A percentile compares a stretch with the other conserved stretches of the same genome.
phyloP scores from a whole-genome alignment of 2,329 filamentous ascomycete genomes.

The Bipolaris sorokiniana region DNA sequence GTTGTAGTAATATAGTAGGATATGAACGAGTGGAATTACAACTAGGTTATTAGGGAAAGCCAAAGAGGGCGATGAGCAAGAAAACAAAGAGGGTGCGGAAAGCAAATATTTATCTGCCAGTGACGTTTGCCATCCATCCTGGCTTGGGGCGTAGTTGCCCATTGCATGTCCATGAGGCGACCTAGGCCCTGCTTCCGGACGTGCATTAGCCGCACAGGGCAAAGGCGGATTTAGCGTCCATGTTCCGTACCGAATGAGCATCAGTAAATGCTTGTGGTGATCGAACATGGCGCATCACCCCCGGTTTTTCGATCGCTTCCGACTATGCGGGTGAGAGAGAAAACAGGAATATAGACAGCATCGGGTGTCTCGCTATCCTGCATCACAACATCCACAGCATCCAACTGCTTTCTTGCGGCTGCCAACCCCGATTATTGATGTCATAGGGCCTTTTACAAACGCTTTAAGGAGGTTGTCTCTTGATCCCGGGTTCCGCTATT shows the following conservation, averaged over 20 bases:
- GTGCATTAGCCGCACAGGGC: conserved; percentile 25
- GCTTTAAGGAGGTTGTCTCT: conserved; percentile 8
- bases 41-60: conserved; percentile 4
- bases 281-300: background rate
- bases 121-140: conserved; percentile 24
- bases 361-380: background rate
- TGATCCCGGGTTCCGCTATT: conserved; percentile 18
- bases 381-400: background rate
- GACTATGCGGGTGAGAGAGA: background rate
- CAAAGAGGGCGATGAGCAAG: conserved; percentile 4
- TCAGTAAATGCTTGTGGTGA: conserved; percentile 11
- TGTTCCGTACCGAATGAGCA: conserved; percentile 14
- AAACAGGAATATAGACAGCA: background rate
- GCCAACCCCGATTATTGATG: background rate
- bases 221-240: conserved; percentile 22
- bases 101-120: conserved; percentile 22
- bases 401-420: background rate
- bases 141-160: conserved; percentile 4
- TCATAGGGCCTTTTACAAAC: conserved; percentile 15
- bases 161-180: background rate
- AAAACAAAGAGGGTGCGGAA: conserved; percentile 8
- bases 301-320: background rate
- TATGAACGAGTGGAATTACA: conserved; percentile 12
- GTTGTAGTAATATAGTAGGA: background rate
- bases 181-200: conserved; percentile 15